Conservation (phyloP, 257 asterid genomes). For the Solanum microdontum region DNA sequence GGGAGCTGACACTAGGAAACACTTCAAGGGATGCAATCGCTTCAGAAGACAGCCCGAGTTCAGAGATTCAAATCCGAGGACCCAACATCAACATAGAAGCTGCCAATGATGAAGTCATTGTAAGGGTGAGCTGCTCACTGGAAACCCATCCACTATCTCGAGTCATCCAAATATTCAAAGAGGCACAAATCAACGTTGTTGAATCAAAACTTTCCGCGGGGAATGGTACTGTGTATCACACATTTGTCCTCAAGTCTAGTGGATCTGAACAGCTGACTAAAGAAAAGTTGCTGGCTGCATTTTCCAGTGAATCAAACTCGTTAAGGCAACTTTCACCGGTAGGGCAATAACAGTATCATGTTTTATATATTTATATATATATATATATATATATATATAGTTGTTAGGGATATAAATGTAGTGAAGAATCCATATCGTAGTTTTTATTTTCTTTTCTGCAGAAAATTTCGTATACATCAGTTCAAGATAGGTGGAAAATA, state of each 20-base stretch:
- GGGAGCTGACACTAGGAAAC: conserved; percentile 25
- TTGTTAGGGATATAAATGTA: background rate
- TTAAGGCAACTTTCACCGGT: conserved; percentile 11
- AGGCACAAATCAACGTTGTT: conserved; percentile 35
- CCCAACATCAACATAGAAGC: conserved; percentile 34
- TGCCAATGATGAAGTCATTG: conserved; percentile 29
- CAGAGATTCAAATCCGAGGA: conserved; percentile 10
- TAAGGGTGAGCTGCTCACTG: conserved; percentile 55
- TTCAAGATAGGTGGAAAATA: background rate
- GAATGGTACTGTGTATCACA: conserved; percentile 51
- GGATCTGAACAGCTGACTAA: conserved; percentile 52
- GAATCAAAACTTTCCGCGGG: conserved; percentile 56
- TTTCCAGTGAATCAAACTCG: conserved; percentile 28
- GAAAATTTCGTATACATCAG: background rate
- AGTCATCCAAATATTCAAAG: conserved; percentile 50
- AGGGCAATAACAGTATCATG: conserved; percentile 5
- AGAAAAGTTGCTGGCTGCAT: conserved; percentile 61
- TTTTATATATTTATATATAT: background rate
- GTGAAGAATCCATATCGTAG: background rate
- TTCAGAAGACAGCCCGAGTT: conserved; percentile 23
- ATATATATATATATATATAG: background rate
- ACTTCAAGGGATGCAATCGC: conserved; percentile 25
- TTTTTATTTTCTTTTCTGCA: background rate
- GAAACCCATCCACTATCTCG: conserved; percentile 58
- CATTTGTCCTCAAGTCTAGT: conserved; percentile 62